These are phyloP conservation scores for Coprinopsis marcescibilis DNA, from an alignment of 768 basidiomycete species.

Conservation along the genomic window DNA sequence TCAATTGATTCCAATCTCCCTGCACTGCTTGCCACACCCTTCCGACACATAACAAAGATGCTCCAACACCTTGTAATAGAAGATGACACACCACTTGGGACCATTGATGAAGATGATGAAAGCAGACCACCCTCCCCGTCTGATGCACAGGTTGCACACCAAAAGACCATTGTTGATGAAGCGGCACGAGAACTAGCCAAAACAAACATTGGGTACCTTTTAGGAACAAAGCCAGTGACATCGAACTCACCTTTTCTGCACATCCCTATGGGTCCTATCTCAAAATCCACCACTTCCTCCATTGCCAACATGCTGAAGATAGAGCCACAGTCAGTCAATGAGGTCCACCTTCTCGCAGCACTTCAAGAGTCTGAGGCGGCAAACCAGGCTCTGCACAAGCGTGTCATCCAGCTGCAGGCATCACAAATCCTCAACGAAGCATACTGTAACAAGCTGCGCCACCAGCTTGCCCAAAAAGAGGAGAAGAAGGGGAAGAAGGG, in stretches of 20 bases:
- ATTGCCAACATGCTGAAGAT: neutral
- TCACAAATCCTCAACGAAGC: conserved; percentile 10
- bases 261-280: neutral
- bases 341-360: neutral
- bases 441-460: conserved; percentile 8
- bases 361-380: neutral
- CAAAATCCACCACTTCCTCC: neutral
- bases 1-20: conserved; percentile 18
- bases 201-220: neutral
- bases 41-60: conserved; percentile 10
- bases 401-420: conserved; percentile 9
- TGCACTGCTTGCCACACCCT: conserved; percentile 17
- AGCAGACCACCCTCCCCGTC: conserved; percentile 5
- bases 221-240: neutral
- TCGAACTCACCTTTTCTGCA: neutral
- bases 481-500: conserved; percentile 4
- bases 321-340: neutral
- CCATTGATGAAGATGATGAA: neutral
- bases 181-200: neutral
- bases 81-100: neutral
- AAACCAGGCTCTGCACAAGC: neutral
- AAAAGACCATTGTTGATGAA: conserved; percentile 1
- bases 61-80: conserved; percentile 1
- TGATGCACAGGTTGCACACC: conserved; percentile 3
- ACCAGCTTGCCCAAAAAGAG: conserved; percentile 9